These are phyloP conservation scores for Wickerhamomyces hampshirensis DNA, from an alignment of 805 yeast genomes.

Conservation along the genomic window DNA sequence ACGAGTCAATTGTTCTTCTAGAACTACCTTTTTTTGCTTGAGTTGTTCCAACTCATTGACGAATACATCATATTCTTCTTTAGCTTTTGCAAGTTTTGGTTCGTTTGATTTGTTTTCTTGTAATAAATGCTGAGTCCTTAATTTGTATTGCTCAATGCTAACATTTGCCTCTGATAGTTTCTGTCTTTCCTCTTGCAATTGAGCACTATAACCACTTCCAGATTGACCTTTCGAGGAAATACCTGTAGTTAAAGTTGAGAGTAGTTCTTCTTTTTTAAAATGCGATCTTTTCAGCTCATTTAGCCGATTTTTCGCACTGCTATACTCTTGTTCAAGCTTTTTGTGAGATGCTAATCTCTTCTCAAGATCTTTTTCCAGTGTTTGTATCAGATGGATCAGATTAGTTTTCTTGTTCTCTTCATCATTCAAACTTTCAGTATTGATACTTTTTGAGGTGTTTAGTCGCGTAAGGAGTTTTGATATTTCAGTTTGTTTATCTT, in stretches of 20 bases:
- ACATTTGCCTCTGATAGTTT: slow-evolving; percentile 50
- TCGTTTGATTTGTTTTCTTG: slow-evolving; percentile 43
- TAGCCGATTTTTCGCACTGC: slow-evolving; percentile 38
- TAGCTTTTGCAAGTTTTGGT: slow-evolving; percentile 50
- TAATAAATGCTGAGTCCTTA: slow-evolving; percentile 54
- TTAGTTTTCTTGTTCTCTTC: slow-evolving; percentile 36
- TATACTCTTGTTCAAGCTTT: slow-evolving; percentile 41
- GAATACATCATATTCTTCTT: slow-evolving; percentile 38
- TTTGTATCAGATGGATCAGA: slow-evolving; percentile 30
- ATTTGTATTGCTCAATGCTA: slow-evolving; percentile 49
- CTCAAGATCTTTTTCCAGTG: slow-evolving; percentile 29
- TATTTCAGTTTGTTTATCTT: slow-evolving; percentile 47
- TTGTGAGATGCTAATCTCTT: slow-evolving; percentile 34
- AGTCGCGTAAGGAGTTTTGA: slow-evolving; percentile 65
- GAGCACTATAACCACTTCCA: slow-evolving; percentile 73
- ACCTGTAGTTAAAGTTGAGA: slow-evolving; percentile 82
- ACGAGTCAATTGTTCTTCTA: slow-evolving; percentile 39
- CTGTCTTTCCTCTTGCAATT: slow-evolving; percentile 58
- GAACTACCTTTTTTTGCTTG: slow-evolving; percentile 30
- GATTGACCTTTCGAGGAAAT: slow-evolving; percentile 76
- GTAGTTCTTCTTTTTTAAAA: slow-evolving; percentile 65
- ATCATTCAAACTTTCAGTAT: slow-evolving; percentile 52
- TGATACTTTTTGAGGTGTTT: slow-evolving; percentile 57
- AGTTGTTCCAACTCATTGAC: slow-evolving; percentile 40
- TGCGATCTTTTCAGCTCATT: slow-evolving; percentile 41